These are phyloP conservation scores for Hortaea sp. DNA, from an alignment of 2,329 filamentous ascomycete genomes.

Conservation along the genomic window DNA sequence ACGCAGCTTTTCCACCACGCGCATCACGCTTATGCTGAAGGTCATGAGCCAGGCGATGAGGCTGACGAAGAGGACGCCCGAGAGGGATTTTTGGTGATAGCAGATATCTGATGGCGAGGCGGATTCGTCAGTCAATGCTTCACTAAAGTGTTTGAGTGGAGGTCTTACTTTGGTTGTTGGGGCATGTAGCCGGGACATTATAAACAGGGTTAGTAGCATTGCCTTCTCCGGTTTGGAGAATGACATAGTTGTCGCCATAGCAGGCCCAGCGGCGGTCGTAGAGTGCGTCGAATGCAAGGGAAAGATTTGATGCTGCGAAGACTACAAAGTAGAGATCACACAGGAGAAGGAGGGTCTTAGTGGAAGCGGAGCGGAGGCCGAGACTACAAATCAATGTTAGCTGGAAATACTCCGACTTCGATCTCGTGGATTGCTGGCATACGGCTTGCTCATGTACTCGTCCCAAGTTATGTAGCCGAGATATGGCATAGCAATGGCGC, in stretches of 20 bases:
- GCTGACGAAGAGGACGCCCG: conserved; percentile 68
- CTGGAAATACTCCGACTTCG: background rate
- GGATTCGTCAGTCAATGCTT: background rate
- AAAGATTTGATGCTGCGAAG: conserved; percentile 88
- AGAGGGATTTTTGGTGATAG: conserved; percentile 57
- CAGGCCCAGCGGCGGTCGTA: conserved; percentile 50
- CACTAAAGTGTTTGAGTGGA: background rate
- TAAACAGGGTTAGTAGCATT: conserved; percentile 5
- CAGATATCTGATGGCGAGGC: conserved; percentile 39
- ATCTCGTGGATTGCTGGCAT: conserved; percentile 3
- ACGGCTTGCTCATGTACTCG: conserved; percentile 86
- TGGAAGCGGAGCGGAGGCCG: conserved; percentile 69
- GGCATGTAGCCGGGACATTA: conserved; percentile 22
- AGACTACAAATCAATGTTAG: conserved; percentile 33
- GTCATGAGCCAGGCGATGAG: conserved; percentile 84
- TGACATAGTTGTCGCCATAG: conserved; percentile 15
- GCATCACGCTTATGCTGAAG: conserved; percentile 62
- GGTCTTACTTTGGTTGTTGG: conserved; percentile 18
- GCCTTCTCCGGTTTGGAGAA: conserved; percentile 6
- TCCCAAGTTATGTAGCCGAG: conserved; percentile 91
- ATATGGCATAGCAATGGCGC: conserved; percentile 81
- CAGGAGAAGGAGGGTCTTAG: conserved; percentile 82
- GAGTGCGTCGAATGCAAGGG: conserved; percentile 77
- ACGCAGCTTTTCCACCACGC: conserved; percentile 29
- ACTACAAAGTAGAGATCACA: conserved; percentile 95